Evolutionary conservation across 2,329 filamentous ascomycete species (phyloP), one percentile per base, ranked within the genome.

Genomic region (Plenodomus tracheiphilus): DNA sequence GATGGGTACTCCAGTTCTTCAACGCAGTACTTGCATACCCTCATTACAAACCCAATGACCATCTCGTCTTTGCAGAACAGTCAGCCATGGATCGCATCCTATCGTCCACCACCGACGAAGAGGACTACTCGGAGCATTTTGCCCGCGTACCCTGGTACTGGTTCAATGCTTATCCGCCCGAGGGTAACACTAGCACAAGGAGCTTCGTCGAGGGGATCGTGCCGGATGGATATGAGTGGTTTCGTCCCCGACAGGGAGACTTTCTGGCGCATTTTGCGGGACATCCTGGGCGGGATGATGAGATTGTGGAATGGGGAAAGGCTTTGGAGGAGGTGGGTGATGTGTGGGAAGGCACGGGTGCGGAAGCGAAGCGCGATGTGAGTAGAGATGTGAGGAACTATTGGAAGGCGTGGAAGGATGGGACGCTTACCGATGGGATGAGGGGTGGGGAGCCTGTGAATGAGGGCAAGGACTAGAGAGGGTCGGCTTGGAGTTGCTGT

Each of bases 201-300:
- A 17, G 20, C 5, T 61, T 51, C 19, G 40, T 41, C 8, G 17
- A 40, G 28, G 69, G 71, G 15, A 35, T 51, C 40, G 65, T 71
- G 40, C 69, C 71, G 45, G 68, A 71, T 45, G 74, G 66, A 2
- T 49, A 74, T 25, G 53, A 64, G 1, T 60, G 68, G 15, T 69
- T 64, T 39, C 68, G 74, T 39, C 72, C 71, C 5, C 66, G 72
- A 11, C 62, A 71, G 30, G 74, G 74, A 2, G 74, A 77, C 44
- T 69, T 74, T 44, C 53, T 77, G 10, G 72, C 77, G n/a, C 75
- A 77, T 51, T 76, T 77, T 45, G 70, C 74, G 5, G 74, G 75
- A 0, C 59, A 70, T 1, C 51, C 49, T 1, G 54, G 71, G 11
- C 68, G 72, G 16, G 64, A 70, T 20, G 54, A 64, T 39, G 57